Evolutionary conservation across 139 green algal genomes (phyloP).

Genomic region (Haematococcus sp.): DNA sequence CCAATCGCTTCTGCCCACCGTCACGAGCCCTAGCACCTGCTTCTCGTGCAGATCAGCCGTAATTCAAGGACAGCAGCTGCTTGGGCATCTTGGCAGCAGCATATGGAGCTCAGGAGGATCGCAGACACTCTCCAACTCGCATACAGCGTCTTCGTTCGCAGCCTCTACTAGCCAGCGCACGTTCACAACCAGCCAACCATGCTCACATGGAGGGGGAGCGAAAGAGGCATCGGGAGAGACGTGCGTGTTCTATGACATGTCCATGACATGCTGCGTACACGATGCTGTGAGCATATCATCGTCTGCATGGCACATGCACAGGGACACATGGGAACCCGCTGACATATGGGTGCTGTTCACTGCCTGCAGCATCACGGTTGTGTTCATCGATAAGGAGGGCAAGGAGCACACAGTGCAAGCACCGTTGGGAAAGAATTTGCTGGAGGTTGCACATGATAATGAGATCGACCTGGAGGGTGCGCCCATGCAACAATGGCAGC

Average conservation of each 20-base stretch:
- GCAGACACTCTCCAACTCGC: too few species aligned
- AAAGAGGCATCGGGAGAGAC: background rate
- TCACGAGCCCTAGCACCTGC: too few species aligned
- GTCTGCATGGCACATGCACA: too few species aligned
- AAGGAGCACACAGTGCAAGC: conserved; percentile 72
- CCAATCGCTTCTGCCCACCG: too few species aligned
- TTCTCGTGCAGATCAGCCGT: too few species aligned
- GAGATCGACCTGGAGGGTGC: conserved; percentile 97
- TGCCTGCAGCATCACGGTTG: conserved; percentile 76
- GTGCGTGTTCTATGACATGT: too few species aligned
- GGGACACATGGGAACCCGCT: background rate
- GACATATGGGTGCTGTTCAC: background rate
- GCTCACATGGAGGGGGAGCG: background rate
- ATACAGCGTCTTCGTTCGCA: too few species aligned
- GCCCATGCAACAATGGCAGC: conserved; percentile 1
- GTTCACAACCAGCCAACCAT: background rate
- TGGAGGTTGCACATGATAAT: conserved; percentile 94
- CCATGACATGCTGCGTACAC: too few species aligned
- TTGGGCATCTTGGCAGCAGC: background rate
- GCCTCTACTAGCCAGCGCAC: background rate
- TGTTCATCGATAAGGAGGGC: conserved; percentile 90
- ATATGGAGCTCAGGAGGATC: background rate
- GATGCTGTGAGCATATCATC: too few species aligned
- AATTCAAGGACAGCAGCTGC: background rate
- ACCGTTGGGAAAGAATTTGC: conserved; percentile 79